A percentile compares a stretch with the other conserved stretches of the same genome.
These are phyloP conservation scores for Aureobasidium sp. DNA, from an alignment of 2,329 filamentous ascomycete genomes.

Conservation along the genomic window DNA sequence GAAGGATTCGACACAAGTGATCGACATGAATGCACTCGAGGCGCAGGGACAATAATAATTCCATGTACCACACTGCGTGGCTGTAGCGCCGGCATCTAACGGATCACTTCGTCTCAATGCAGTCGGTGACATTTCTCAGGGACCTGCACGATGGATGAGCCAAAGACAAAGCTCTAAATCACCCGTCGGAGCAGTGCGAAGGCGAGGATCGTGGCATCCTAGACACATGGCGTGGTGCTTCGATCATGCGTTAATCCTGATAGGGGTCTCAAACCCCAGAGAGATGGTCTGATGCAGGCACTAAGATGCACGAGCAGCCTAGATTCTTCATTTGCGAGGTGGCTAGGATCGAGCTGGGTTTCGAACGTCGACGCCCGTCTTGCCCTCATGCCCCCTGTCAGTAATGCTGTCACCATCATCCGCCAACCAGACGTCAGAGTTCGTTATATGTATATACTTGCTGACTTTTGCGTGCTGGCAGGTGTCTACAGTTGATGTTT, in stretches of 20 bases:
- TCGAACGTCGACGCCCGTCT: neutral
- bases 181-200: neutral
- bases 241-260: neutral
- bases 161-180: neutral
- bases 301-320: neutral
- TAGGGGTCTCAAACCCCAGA: neutral
- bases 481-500: neutral
- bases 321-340: neutral
- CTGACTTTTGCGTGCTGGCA: neutral
- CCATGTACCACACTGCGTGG: neutral
- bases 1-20: neutral
- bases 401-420: neutral
- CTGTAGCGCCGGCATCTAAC: neutral
- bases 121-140: neutral
- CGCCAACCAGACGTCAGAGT: neutral
- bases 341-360: neutral
- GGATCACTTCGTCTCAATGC: neutral
- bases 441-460: neutral
- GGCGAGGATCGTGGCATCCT: neutral
- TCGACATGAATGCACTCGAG: neutral
- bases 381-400: neutral
- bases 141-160: neutral
- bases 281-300: neutral
- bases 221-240: neutral
- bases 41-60: neutral